Evolutionary conservation across 257 asterid genomes (phyloP), one percentile per base, ranked within the genome.

Genomic region (Plantago elongata): DNA sequence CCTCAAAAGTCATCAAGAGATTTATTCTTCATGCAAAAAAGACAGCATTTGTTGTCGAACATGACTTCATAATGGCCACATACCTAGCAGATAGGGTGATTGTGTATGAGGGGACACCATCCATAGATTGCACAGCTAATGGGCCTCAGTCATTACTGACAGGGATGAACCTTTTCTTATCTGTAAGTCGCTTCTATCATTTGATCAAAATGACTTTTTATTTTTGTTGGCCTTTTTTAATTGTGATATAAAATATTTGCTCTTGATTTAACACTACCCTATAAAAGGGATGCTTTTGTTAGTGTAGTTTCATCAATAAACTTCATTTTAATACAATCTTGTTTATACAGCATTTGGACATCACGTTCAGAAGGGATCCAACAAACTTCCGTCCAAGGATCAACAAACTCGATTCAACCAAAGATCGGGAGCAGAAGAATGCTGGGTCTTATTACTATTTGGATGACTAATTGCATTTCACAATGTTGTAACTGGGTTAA

Each of bases 51-150:
- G 81, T 93, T 27, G 99, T 93, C 3, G 99, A 89, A 88, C 99
- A 93, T 38, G 97, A 89, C 73, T 93, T 93, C 70, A 93, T 93
- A 65, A 89, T 93, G 99, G 97, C 99, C 62, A 89, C 99, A 17
- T 93, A 93, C 82, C 94, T 93, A 59, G 99, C 99, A 10, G 99
- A 93, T 72, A 79, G 96, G 75, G 99, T 93, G 60, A 85, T 93
- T 62, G 97, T 93, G 72, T 93, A 84, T 1, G 96, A 93, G 78
- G 99, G 99, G 47, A 65, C 1, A 44, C 96, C 99, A 55, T 89
- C 97, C 44, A 57, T 93, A 18, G 95, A 89, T 69, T 93, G 99
- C 74, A 69, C 64, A 16, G 99, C 99, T 61, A 93, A 89, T 83
- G 65, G 95, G 45, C 94, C 99, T 54, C 99, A 93, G 62, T 93